A percentile compares a stretch with the other conserved stretches of the same genome.
Evolutionary conservation across 2,329 filamentous ascomycete species (phyloP).

Genomic region (Epichloe gansuensis): DNA sequence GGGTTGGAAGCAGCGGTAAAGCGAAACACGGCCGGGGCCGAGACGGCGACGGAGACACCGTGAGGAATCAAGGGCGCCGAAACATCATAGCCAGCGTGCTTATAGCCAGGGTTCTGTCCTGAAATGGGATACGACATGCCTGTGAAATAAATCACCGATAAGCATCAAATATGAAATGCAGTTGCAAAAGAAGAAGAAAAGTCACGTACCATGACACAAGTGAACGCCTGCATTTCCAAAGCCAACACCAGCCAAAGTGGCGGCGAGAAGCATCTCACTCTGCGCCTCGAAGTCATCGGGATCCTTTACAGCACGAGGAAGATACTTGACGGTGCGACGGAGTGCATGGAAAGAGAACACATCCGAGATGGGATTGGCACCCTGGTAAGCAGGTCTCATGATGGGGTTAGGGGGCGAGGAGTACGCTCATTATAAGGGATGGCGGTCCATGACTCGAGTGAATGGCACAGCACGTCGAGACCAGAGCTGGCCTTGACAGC

Average conservation of each 20-base stretch:
- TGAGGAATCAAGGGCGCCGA: conserved; percentile 76
- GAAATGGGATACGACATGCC: conserved; percentile 98
- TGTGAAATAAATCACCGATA: conserved; percentile 14
- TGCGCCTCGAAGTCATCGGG: conserved; percentile 90
- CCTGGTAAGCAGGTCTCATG: conserved; percentile 85
- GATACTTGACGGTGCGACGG: conserved; percentile 74
- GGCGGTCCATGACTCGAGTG: conserved; percentile 92
- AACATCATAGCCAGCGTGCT: conserved; percentile 76
- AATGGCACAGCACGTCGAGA: conserved; percentile 89
- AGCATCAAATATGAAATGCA: background rate
- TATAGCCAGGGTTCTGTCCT: conserved; percentile 82
- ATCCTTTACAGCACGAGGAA: conserved; percentile 75
- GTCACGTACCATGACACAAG: conserved; percentile 44
- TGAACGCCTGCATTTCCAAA: conserved; percentile 98
- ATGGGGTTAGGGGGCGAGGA: conserved; percentile 85
- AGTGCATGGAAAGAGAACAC: conserved; percentile 89
- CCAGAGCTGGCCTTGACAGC: conserved; percentile 88
- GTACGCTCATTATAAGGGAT: conserved; percentile 84
- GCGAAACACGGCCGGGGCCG: conserved; percentile 82
- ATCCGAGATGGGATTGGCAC: conserved; percentile 93
- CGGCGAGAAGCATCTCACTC: conserved; percentile 86
- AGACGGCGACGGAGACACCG: conserved; percentile 89
- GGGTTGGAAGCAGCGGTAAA: conserved; percentile 85
- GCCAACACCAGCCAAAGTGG: conserved; percentile 86
- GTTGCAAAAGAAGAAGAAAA: background rate